Percentiles rank a stretch among this genome's conserved stretches.
These are phyloP conservation scores for Trichosporon sp. DNA, from an alignment of 1,284 basidiomycete species.

Conservation along the genomic window DNA sequence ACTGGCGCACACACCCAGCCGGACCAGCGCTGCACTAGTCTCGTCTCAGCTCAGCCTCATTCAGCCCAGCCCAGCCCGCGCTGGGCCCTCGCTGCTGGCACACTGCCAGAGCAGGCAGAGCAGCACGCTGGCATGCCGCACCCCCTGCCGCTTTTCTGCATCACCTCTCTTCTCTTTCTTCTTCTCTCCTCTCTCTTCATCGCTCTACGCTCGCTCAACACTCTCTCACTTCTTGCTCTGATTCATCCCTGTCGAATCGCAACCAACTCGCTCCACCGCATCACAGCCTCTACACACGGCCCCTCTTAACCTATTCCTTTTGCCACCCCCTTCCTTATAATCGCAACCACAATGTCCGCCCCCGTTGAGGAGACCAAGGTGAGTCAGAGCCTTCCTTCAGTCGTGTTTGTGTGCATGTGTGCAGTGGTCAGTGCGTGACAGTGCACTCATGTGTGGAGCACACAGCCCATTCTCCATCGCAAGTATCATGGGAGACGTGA, in stretches of 20 bases:
- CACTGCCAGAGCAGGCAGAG: too few species aligned
- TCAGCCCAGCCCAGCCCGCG: too few species aligned
- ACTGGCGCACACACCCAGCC: constrained; percentile 3
- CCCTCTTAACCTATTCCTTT: constrained; percentile 9
- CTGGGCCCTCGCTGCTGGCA: too few species aligned
- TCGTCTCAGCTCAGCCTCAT: constrained; percentile 1
- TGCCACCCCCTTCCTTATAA: constrained; percentile 24
- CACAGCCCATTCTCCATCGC: background rate
- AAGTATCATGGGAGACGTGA: background rate
- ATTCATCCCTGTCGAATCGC: constrained; percentile 20
- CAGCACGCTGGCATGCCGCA: constrained; percentile 13
- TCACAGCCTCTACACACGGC: constrained; percentile 15
- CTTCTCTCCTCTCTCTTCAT: constrained; percentile 13
- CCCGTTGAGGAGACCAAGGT: constrained; percentile 34
- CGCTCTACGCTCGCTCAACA: constrained; percentile 15
- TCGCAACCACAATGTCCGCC: constrained; percentile 32
- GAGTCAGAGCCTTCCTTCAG: constrained; percentile 21
- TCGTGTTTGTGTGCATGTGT: constrained; percentile 5
- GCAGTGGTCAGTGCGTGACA: constrained; percentile 10
- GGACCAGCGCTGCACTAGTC: background rate
- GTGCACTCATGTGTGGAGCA: background rate
- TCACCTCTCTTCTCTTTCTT: constrained; percentile 1
- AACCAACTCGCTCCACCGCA: background rate
- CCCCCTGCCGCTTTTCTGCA: background rate
- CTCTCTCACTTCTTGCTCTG: constrained; percentile 14